phyloP scores from a whole-genome alignment of 768 basidiomycete genomes.

The Mycena belliarum region DNA sequence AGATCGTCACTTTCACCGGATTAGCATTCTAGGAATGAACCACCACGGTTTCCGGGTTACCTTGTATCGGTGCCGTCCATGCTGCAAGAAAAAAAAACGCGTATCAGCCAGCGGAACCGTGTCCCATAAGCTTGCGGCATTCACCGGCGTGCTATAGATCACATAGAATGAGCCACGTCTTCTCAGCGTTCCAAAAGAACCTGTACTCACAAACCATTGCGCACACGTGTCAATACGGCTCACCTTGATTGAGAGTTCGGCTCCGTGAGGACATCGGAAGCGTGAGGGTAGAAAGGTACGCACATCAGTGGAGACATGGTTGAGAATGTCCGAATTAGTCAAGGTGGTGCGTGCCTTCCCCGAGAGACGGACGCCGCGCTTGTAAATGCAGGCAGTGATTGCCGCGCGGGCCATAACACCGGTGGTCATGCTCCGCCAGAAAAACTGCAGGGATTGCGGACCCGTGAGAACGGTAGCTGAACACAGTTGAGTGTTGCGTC shows the following conservation, averaged over 20 bases:
- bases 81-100: slow-evolving; percentile 28
- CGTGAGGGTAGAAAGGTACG: slow-evolving; percentile 25
- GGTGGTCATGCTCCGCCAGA: slow-evolving; percentile 68
- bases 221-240: slow-evolving; percentile 61
- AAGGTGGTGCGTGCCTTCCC: slow-evolving; percentile 64
- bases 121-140: neutral
- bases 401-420: slow-evolving; percentile 68
- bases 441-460: slow-evolving; percentile 48
- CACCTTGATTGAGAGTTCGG: slow-evolving; percentile 32
- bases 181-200: slow-evolving; percentile 1
- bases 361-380: slow-evolving; percentile 64
- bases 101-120: neutral
- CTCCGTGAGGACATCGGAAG: neutral
- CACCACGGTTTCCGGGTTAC: neutral
- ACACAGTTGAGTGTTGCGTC: slow-evolving; percentile 6
- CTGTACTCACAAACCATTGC: slow-evolving; percentile 68
- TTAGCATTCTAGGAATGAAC: neutral
- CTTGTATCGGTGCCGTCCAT: slow-evolving; percentile 72
- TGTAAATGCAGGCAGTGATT: slow-evolving; percentile 70
- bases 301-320: slow-evolving; percentile 69
- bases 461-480: neutral
- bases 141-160: slow-evolving; percentile 42
- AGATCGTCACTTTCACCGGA: slow-evolving; percentile 40
- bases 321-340: slow-evolving; percentile 60
- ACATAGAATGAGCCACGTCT: neutral